Conservation (phyloP, 306 rosid species). For the Bauhinia variegata region DNA sequence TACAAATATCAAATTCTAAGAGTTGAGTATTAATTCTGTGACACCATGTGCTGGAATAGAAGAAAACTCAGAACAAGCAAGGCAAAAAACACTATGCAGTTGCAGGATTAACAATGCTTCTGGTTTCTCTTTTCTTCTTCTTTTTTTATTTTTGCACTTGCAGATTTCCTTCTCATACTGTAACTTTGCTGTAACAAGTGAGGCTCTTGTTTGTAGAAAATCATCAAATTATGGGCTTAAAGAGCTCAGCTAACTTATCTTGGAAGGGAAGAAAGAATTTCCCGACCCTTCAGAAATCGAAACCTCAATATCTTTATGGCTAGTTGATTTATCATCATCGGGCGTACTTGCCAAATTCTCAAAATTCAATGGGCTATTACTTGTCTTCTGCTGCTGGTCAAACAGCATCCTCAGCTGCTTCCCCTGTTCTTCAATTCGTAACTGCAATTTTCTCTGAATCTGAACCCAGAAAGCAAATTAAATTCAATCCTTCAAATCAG, state of each 20-base stretch:
- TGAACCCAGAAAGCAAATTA: background rate
- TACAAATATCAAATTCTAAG: background rate
- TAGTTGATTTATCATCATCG: slow-evolving; percentile 28
- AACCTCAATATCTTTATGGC: slow-evolving; percentile 42
- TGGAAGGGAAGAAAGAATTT: slow-evolving; percentile 40
- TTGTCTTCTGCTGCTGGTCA: slow-evolving; percentile 57
- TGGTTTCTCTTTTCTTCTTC: too few species aligned
- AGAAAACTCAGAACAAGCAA: too few species aligned
- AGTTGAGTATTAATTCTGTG: background rate
- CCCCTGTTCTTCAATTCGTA: slow-evolving; percentile 64
- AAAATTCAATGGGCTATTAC: slow-evolving; percentile 25
- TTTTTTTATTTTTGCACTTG: too few species aligned
- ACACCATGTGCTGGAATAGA: too few species aligned
- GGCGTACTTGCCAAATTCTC: slow-evolving; percentile 33
- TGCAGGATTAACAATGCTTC: slow-evolving; percentile 17
- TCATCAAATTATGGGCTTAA: slow-evolving; percentile 7
- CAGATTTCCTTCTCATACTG: too few species aligned
- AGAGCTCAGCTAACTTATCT: slow-evolving; percentile 49
- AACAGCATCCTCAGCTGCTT: slow-evolving; percentile 63
- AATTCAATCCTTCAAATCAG: too few species aligned
- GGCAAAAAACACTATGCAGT: slow-evolving; percentile 9
- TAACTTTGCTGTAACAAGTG: too few species aligned
- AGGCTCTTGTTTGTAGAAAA: background rate
- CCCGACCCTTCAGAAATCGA: slow-evolving; percentile 40
- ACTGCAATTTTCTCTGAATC: slow-evolving; percentile 58